Conservation (phyloP, 495 filamentous ascomycete species). For the Letharia lupina region DNA sequence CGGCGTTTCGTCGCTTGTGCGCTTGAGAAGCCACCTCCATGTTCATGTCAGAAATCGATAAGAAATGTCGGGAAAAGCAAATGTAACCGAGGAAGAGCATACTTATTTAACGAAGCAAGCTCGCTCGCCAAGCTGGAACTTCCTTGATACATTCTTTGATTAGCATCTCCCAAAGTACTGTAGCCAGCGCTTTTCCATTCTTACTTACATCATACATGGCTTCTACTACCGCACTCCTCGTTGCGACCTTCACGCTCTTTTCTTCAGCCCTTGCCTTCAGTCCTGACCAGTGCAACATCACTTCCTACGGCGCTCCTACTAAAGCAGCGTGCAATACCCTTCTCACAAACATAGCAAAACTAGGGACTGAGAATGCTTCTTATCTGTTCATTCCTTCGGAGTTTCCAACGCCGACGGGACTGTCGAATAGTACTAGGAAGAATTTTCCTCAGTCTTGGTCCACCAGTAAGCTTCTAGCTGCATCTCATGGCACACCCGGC, state of each 20-base stretch:
- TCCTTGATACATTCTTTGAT: background rate
- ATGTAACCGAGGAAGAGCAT: background rate
- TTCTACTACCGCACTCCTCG: background rate
- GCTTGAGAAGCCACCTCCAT: background rate
- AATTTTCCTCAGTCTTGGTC: background rate
- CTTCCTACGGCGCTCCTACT: background rate
- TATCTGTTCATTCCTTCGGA: background rate
- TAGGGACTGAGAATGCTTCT: background rate
- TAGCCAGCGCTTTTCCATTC: background rate
- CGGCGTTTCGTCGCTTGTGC: slow-evolving; percentile 4
- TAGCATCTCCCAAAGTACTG: background rate
- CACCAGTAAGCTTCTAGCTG: background rate
- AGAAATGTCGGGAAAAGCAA: background rate
- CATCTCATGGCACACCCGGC: background rate
- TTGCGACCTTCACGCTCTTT: background rate
- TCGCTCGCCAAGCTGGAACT: background rate
- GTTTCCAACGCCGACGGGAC: background rate
- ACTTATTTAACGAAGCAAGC: background rate
- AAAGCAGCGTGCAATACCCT: background rate
- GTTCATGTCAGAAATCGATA: slow-evolving; percentile 3
- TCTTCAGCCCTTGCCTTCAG: background rate
- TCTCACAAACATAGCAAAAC: background rate
- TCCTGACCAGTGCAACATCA: background rate
- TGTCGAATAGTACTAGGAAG: background rate
- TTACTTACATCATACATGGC: background rate